These are phyloP conservation scores for Pseudogymnoascus sp. DNA, from an alignment of 2,329 filamentous ascomycete species.

Conservation along the genomic window DNA sequence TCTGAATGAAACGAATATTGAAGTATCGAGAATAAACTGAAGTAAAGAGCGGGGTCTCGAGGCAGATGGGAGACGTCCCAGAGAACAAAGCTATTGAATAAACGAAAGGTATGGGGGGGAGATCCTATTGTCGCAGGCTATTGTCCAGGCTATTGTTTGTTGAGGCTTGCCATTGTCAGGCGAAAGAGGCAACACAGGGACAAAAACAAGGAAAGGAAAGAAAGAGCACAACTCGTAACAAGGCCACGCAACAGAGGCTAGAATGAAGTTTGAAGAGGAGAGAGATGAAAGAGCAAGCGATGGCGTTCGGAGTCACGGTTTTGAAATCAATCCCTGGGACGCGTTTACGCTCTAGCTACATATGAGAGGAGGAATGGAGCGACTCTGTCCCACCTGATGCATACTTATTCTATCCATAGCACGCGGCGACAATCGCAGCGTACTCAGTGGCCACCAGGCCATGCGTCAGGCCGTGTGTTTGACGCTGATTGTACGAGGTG, in stretches of 20 bases:
- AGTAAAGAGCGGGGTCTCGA: not conserved
- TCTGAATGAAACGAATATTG: not conserved
- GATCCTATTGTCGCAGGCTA: constrained; percentile 8
- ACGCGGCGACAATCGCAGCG: constrained; percentile 3
- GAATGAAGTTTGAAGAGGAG: not conserved
- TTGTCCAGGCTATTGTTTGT: constrained; percentile 6
- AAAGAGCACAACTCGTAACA: constrained; percentile 3
- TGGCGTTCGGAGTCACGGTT: constrained; percentile 1
- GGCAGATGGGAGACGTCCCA: not conserved
- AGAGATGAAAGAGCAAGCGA: constrained; percentile 5
- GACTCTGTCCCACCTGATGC: constrained; percentile 3
- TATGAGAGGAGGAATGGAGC: not conserved
- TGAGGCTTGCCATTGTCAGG: not conserved
- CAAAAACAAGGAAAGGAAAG: constrained; percentile 3
- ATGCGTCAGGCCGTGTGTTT: not conserved
- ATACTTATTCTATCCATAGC: constrained; percentile 9
- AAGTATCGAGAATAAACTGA: constrained; percentile 3
- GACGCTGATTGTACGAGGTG: constrained; percentile 7
- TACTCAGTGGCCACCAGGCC: not conserved
- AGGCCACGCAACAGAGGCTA: not conserved
- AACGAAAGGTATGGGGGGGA: constrained; percentile 1
- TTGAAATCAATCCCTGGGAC: not conserved
- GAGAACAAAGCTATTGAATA: constrained; percentile 8
- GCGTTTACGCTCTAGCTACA: constrained; percentile 6
- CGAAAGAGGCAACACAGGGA: not conserved